Percentiles rank a stretch among this genome's conserved stretches.
These are phyloP conservation scores for Cystobasidium pallidum DNA, from an alignment of 1,284 basidiomycete species.

Conservation along the genomic window DNA sequence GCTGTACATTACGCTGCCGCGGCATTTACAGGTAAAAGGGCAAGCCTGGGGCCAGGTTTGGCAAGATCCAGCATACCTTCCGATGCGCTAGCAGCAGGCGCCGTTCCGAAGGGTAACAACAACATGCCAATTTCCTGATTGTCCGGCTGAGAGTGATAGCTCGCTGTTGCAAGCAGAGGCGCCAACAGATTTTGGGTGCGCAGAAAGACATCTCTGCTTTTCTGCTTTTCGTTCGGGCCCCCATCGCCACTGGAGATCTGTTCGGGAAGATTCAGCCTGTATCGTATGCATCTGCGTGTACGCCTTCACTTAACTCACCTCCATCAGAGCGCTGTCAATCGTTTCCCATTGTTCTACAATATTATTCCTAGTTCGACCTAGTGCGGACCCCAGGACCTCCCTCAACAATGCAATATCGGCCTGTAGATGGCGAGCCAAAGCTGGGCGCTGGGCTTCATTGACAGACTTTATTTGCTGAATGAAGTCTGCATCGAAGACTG, in stretches of 20 bases:
- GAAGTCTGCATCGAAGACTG: constrained; percentile 5
- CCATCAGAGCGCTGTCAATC: not conserved
- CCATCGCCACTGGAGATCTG: not conserved
- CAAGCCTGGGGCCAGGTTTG: constrained; percentile 36
- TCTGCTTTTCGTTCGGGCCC: not conserved
- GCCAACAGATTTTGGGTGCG: constrained; percentile 34
- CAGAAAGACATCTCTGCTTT: constrained; percentile 1
- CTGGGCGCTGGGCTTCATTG: not conserved
- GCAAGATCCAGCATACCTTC: constrained; percentile 36
- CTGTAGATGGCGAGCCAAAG: not conserved
- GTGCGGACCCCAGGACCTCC: not conserved
- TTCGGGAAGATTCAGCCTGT: not conserved
- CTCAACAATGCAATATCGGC: constrained; percentile 12
- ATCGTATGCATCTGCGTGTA: too few relatives aligned
- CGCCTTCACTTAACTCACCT: not conserved
- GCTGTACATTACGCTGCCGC: constrained; percentile 18
- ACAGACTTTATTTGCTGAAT: not conserved
- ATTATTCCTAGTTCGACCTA: not conserved
- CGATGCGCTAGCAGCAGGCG: constrained; percentile 3
- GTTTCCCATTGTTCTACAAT: not conserved
- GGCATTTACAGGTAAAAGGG: constrained; percentile 28
- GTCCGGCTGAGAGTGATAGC: not conserved
- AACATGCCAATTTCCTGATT: not conserved
- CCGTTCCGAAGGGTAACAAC: constrained; percentile 26
- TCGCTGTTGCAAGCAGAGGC: constrained; percentile 7